Conservation (phyloP, 345 rosid genomes). For the Brassica rapa region DNA sequence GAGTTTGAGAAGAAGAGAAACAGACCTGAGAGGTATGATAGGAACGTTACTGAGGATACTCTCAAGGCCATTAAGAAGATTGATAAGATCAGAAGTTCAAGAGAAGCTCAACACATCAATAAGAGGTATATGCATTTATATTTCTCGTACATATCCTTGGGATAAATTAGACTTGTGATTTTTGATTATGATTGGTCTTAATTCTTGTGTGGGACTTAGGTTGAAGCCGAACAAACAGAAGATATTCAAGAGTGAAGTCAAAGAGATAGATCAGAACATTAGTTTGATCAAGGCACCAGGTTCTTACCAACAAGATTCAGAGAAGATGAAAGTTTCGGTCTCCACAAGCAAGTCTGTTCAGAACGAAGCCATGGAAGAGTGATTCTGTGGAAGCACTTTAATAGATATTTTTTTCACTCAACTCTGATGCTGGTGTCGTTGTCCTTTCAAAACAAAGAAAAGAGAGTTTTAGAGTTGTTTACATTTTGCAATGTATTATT, state of each 20-base stretch:
- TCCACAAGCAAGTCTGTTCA: slow-evolving; percentile 45
- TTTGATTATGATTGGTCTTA: neutral
- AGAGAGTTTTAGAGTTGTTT: neutral
- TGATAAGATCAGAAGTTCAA: slow-evolving; percentile 61
- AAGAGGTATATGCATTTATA: slow-evolving; percentile 46
- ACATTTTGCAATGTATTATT: slow-evolving; percentile 12
- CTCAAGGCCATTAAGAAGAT: slow-evolving; percentile 89
- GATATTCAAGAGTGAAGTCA: slow-evolving; percentile 41
- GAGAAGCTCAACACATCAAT: slow-evolving; percentile 56
- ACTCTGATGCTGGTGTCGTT: slow-evolving; percentile 6
- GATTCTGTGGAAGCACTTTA: slow-evolving; percentile 24
- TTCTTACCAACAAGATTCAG: slow-evolving; percentile 3
- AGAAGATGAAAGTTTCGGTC: slow-evolving; percentile 62
- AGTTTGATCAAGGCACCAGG: slow-evolving; percentile 46
- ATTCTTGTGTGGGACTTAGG: slow-evolving; percentile 48
- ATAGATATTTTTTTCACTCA: neutral
- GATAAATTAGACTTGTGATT: neutral
- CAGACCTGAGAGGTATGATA: slow-evolving; percentile 93
- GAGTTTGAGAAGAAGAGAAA: slow-evolving; percentile 97
- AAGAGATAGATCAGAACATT: slow-evolving; percentile 49
- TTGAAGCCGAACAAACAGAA: slow-evolving; percentile 53
- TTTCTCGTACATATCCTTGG: neutral
- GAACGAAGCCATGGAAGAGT: slow-evolving; percentile 73
- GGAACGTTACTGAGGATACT: slow-evolving; percentile 71
- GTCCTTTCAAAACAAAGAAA: neutral